These are phyloP conservation scores for Aspergillus sp. DNA, from an alignment of 2,329 filamentous ascomycete species.

Conservation along the genomic window DNA sequence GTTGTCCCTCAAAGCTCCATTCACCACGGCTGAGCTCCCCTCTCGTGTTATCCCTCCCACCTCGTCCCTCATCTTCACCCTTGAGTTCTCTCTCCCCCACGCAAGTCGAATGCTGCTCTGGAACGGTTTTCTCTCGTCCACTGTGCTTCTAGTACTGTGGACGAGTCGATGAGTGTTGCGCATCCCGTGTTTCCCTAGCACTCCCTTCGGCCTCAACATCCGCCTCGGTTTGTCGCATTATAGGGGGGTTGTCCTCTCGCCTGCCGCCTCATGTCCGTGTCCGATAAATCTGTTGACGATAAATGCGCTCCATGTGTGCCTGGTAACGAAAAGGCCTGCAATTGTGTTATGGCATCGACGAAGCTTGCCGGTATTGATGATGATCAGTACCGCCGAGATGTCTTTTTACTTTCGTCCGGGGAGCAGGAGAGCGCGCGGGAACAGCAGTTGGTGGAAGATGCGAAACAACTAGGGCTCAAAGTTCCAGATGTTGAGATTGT, in stretches of 20 bases:
- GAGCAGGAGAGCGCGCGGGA: slow-evolving; percentile 45
- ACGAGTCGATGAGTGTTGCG: slow-evolving; percentile 32
- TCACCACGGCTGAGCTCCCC: not conserved
- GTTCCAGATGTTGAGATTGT: slow-evolving; percentile 38
- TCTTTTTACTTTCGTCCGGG: slow-evolving; percentile 39
- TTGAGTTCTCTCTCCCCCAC: slow-evolving; percentile 20
- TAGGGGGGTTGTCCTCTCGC: not conserved
- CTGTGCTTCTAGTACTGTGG: slow-evolving; percentile 36
- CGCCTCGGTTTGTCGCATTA: slow-evolving; percentile 7
- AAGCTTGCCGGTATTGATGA: slow-evolving; percentile 37
- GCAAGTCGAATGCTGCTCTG: slow-evolving; percentile 38
- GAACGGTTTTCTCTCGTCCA: slow-evolving; percentile 36
- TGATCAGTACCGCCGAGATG: slow-evolving; percentile 42
- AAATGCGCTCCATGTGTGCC: slow-evolving; percentile 21
- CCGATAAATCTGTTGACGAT: not conserved
- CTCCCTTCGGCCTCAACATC: slow-evolving; percentile 6
- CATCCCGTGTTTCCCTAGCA: slow-evolving; percentile 16
- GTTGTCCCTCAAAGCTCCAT: slow-evolving; percentile 14
- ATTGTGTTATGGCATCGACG: slow-evolving; percentile 31
- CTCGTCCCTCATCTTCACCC: slow-evolving; percentile 16
- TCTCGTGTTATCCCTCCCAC: slow-evolving; percentile 16
- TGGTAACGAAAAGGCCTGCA: slow-evolving; percentile 22
- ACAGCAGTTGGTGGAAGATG: slow-evolving; percentile 43
- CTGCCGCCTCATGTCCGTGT: slow-evolving; percentile 3
- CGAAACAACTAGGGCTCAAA: slow-evolving; percentile 42